Evolutionary conservation across 139 green algal genomes (phyloP), one percentile per base, ranked within the genome.

Genomic region (Gonium pectorale): DNA sequence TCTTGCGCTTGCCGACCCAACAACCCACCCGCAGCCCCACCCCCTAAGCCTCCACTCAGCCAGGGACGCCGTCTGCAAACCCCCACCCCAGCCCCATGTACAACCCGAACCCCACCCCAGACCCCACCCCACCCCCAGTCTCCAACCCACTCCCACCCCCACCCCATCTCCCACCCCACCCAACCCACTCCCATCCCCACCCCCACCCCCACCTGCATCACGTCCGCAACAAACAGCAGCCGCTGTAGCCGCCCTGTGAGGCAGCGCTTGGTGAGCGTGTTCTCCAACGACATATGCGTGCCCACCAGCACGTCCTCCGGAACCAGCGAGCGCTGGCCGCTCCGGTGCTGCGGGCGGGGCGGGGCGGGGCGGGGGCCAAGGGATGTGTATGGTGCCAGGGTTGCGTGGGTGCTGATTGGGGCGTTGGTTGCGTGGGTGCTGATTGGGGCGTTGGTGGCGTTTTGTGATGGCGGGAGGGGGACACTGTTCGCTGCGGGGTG

Each of bases 161-260:
- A 5, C 66, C 19, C 66, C 66, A 33, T n/a, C 2, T 27, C 66
- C 66, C 66, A 3, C 66, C 66, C 66, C n/a, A n/a, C n/a, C 33
- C 37, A 3, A 44, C 66, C 31, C 66, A 27, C 33, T 8, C 33
- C 33, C 33, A n/a, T n/a, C 33, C 66, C 35, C 56, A 2, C 70
- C n/a, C 70, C 17, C 33, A 35, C 2, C 0, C 56, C 27, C 74
- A 81, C 77, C 77, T 83, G 77, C 77, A 83, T 83, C 21, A 83
- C 77, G 44, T 83, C 77, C 41, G 77, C 77, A n/a, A 83, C 77
- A 43, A 83, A 83, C 60, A 83, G 77, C 77, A 83, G 77, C n/a
- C 77, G 41, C 77, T 83, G 77, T n/a, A n/a, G n/a, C 29, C 77
- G 77, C 17, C 77, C 77, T 21, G 60, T 74, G n/a, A 83, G 62